phyloP scores from a whole-genome alignment of 2,329 filamentous ascomycete genomes.

The Hymenoscyphus infarciens region DNA sequence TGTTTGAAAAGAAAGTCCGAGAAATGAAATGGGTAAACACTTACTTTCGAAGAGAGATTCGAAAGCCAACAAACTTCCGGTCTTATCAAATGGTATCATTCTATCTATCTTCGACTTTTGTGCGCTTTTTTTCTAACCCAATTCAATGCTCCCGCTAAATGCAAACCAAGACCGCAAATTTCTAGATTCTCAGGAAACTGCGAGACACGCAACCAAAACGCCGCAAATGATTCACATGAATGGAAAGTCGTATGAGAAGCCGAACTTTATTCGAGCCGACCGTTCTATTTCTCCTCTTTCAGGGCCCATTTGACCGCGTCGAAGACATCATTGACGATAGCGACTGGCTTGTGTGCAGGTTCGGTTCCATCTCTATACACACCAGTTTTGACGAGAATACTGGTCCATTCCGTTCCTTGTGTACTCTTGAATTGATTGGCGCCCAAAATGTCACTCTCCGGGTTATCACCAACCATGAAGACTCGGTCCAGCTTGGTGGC shows the following conservation, averaged over 20 bases:
- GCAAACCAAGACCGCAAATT: too few species aligned
- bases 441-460: conserved; percentile 82
- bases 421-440: conserved; percentile 70
- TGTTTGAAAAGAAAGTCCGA: too few species aligned
- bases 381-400: conserved; percentile 75
- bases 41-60: too few species aligned
- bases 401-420: conserved; percentile 67
- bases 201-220: not conserved
- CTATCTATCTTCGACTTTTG: too few species aligned
- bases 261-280: not conserved
- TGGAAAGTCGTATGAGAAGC: not conserved
- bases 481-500: conserved; percentile 61
- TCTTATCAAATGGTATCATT: too few species aligned
- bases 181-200: too few species aligned
- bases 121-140: too few species aligned
- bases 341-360: conserved; percentile 60
- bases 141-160: too few species aligned
- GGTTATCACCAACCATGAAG: conserved; percentile 92
- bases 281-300: conserved; percentile 45
- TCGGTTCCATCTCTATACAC: conserved; percentile 58
- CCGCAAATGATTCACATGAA: not conserved
- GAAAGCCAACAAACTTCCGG: too few species aligned
- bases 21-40: too few species aligned
- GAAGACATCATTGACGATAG: conserved; percentile 69
- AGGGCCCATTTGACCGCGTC: conserved; percentile 75